Base-by-base conservation (phyloP, 345 rosid genomes). In the Gossypium australe region DNA sequence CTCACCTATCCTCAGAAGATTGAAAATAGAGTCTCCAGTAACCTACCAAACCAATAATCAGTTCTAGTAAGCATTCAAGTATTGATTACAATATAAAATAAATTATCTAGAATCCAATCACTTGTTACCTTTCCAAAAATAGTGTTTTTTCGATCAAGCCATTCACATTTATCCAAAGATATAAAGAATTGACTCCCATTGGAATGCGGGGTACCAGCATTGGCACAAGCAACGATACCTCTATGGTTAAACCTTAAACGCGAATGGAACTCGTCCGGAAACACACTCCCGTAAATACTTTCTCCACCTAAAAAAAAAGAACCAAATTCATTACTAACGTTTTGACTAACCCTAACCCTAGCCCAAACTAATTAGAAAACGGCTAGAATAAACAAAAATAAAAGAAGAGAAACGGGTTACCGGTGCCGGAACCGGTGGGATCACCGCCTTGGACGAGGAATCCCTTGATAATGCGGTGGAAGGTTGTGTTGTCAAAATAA, bases 111-210 rank as follows among this genome's bases (percentile, higher is more conserved):
- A 74, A 79, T 24, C 17, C 29, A 63, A 38, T 13, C 29, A 24
- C 10, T 8, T 0, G 45, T 72, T 80, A 91, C 99, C 98, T 95
- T 95, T 27, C 97, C 97, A 43, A 88, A 95, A 76, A 93, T 95
- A 43, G 98, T 95, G 57, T 89, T 86, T 78, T 93, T 87, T 52
- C 74, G 65, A 73, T 93, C 97, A 78, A 95, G 93, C 98, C 98
- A 93, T 61, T 95, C 97, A 68, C 88, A 90, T 75, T 85, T 90
- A 89, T 93, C 99, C 86, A 95, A 84, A 25, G 99, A 82, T 61
- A 93, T 85, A 75, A 95, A 95, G 82, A 95, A 95, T 80, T 93
- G 98, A 77, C 97, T 95, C 38, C 98, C 98, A 81, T 93, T 95
- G 0, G 99, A 81, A 82, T 93, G 86, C 0, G 96, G 94, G 9